Evolutionary conservation across 2,329 filamentous ascomycete genomes (phyloP).

Genomic region (Exserohilum rostratum): DNA sequence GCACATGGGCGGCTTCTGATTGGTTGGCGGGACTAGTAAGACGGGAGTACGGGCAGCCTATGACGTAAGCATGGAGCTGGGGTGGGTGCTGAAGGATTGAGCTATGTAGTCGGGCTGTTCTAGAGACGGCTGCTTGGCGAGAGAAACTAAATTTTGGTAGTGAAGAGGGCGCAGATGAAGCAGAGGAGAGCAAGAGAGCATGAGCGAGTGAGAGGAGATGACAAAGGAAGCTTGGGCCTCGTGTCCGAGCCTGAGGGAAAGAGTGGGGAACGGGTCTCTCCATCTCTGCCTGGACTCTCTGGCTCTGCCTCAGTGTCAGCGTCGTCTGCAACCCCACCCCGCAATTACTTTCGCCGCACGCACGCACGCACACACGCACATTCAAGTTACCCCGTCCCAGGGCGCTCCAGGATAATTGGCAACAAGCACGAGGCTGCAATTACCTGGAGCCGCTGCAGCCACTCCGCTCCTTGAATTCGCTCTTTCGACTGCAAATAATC

Average conservation of each 20-base stretch:
- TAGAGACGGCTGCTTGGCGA: neutral
- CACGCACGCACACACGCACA: slow-evolving; percentile 1
- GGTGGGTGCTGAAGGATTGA: too few species aligned
- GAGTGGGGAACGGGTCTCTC: slow-evolving; percentile 18
- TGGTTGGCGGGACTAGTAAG: neutral
- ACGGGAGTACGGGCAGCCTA: neutral
- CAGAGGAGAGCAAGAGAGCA: too few species aligned
- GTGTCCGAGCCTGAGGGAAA: slow-evolving; percentile 10
- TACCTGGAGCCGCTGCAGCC: slow-evolving; percentile 51
- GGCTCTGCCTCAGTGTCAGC: slow-evolving; percentile 3
- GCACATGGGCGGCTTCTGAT: neutral
- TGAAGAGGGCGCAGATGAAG: neutral
- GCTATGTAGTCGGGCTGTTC: too few species aligned
- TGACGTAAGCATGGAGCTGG: too few species aligned
- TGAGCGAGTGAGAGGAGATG: neutral
- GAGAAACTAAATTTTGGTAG: neutral
- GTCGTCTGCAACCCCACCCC: slow-evolving; percentile 13
- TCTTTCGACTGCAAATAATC: too few species aligned
- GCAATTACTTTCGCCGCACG: slow-evolving; percentile 20
- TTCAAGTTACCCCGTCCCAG: slow-evolving; percentile 13
- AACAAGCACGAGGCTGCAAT: slow-evolving; percentile 37
- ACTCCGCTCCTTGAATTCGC: slow-evolving; percentile 1
- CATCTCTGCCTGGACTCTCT: slow-evolving; percentile 13
- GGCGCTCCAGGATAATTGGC: slow-evolving; percentile 54
- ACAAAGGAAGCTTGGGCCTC: slow-evolving; percentile 15